phyloP scores from a whole-genome alignment of 371 early-diverging fungal species.

The Mucor mucedo region DNA sequence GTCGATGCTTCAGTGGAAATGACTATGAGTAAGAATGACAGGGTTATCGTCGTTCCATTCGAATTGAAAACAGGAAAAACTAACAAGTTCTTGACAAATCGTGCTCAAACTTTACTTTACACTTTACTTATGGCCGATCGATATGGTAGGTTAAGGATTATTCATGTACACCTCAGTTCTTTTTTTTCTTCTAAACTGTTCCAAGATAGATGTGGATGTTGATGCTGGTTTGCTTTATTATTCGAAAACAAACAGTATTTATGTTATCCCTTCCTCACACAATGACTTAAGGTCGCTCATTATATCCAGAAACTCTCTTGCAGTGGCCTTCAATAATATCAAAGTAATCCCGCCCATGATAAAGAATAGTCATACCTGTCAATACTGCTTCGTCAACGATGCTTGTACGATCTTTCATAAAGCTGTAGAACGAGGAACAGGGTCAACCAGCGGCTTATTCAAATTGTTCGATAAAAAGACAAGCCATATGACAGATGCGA shows the following conservation, averaged over 20 bases:
- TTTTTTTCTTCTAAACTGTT: neutral
- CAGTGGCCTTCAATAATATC: constrained; percentile 46
- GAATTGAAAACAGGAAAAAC: constrained; percentile 90
- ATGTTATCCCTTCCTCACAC: constrained; percentile 62
- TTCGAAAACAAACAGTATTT: constrained; percentile 65
- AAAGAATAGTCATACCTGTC: constrained; percentile 67
- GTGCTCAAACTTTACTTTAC: constrained; percentile 88
- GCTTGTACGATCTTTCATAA: constrained; percentile 78
- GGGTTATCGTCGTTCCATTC: constrained; percentile 69
- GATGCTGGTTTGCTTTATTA: constrained; percentile 80
- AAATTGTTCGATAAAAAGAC: constrained; percentile 66
- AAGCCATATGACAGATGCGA: constrained; percentile 62
- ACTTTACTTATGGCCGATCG: constrained; percentile 85
- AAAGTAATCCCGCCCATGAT: constrained; percentile 73
- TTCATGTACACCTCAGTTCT: no score
- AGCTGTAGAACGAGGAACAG: constrained; percentile 72
- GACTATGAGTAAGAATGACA: constrained; percentile 33
- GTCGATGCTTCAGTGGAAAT: constrained; percentile 81
- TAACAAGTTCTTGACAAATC: constrained; percentile 65
- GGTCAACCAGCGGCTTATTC: constrained; percentile 57
- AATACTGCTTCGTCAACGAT: constrained; percentile 67
- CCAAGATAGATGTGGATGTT: constrained; percentile 61
- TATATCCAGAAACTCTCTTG: constrained; percentile 77
- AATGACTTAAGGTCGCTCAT: constrained; percentile 77
- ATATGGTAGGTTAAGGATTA: constrained; percentile 61